Evolutionary conservation across 768 basidiomycete species (phyloP).

Genomic region (Pleurotus tuber-regium): DNA sequence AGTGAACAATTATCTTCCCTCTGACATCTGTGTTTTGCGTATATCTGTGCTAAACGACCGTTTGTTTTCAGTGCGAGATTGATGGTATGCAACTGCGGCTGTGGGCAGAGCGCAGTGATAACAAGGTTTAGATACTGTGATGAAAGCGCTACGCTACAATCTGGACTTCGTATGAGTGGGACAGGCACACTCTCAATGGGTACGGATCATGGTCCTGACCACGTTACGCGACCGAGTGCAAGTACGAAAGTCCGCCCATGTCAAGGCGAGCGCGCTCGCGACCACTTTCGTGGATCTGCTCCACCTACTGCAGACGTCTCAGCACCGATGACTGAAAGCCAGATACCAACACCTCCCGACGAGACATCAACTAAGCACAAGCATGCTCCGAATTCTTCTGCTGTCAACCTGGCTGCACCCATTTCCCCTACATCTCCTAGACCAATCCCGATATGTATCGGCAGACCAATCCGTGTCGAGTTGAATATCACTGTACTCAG

Average conservation of each 20-base stretch:
- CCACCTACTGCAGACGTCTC: neutral
- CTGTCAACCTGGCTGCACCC: neutral
- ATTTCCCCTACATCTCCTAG: neutral
- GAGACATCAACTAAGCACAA: neutral
- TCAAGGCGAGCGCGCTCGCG: neutral
- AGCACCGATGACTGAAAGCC: neutral
- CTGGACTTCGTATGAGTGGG: neutral
- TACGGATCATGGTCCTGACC: neutral
- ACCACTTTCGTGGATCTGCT: neutral
- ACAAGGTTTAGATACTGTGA: neutral
- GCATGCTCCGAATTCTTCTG: neutral
- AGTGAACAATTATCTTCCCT: neutral
- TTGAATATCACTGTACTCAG: neutral
- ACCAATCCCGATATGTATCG: neutral
- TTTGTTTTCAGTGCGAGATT: neutral
- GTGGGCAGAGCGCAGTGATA: neutral
- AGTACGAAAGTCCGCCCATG: neutral
- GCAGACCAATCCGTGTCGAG: neutral
- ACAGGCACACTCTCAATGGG: neutral
- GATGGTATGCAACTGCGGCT: neutral
- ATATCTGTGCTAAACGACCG: too few species aligned
- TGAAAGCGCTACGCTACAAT: neutral
- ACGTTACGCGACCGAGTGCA: neutral
- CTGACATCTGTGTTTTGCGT: neutral
- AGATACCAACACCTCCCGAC: neutral